Conservation (phyloP, 805 yeast genomes). For the Komagataella populi region DNA sequence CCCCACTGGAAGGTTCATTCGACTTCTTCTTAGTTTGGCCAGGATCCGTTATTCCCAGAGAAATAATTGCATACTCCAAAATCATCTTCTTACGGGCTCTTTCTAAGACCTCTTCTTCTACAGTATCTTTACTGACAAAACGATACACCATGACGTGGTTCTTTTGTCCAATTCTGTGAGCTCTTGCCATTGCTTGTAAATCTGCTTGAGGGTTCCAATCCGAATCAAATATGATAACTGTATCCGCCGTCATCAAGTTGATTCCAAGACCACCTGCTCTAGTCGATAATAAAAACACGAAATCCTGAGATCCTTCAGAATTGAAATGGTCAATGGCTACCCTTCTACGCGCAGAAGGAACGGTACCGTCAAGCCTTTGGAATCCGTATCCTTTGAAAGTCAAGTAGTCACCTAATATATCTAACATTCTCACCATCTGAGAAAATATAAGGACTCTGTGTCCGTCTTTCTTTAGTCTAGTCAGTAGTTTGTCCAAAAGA, state of each 20-base stretch:
- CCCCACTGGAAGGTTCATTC: slow-evolving; percentile 70
- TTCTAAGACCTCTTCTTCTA: slow-evolving; percentile 94
- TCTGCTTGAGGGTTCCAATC: slow-evolving; percentile 99
- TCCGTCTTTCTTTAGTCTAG: slow-evolving; percentile 80
- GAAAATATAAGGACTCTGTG: slow-evolving; percentile 91
- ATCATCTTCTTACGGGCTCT: slow-evolving; percentile 97
- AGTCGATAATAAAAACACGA: slow-evolving; percentile 79
- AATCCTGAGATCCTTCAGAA: slow-evolving; percentile 85
- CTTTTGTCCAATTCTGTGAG: slow-evolving; percentile 98
- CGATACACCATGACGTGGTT: slow-evolving; percentile 96
- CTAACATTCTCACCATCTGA: slow-evolving; percentile 95
- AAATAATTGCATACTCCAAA: slow-evolving; percentile 92
- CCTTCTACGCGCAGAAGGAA: slow-evolving; percentile 87
- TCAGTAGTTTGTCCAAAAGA: slow-evolving; percentile 74
- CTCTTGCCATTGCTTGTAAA: slow-evolving; percentile 98
- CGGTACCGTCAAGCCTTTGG: slow-evolving; percentile 94
- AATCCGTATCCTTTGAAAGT: slow-evolving; percentile 76
- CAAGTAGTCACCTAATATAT: slow-evolving; percentile 86
- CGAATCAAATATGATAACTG: slow-evolving; percentile 93
- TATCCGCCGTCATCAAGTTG: slow-evolving; percentile 97
- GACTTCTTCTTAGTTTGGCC: slow-evolving; percentile 36
- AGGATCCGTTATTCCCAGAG: slow-evolving; percentile 85
- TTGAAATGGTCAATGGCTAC: slow-evolving; percentile 94
- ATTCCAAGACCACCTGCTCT: slow-evolving; percentile 99
- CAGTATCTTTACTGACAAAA: slow-evolving; percentile 95